phyloP scores from a whole-genome alignment of 768 basidiomycete genomes.

The Lepiota subincarnata region DNA sequence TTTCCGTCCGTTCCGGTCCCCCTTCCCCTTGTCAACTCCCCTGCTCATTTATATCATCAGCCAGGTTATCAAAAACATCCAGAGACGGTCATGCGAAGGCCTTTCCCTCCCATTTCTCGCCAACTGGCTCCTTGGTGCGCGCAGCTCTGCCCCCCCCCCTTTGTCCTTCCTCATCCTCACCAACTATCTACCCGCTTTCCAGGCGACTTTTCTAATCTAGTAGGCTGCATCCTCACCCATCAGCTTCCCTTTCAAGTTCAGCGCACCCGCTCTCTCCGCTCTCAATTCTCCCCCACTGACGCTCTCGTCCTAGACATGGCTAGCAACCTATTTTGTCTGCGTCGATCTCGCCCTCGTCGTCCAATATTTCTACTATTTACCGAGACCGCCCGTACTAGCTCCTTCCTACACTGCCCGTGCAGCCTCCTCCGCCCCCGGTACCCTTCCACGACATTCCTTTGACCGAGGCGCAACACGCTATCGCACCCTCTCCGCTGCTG shows the following conservation, averaged over 20 bases:
- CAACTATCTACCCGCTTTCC: background rate
- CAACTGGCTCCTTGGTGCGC: constrained; percentile 87
- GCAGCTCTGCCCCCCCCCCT: constrained; percentile 17
- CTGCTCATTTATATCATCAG: constrained; percentile 32
- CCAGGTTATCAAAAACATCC: constrained; percentile 79
- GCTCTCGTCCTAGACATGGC: constrained; percentile 62
- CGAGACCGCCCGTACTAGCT: constrained; percentile 30
- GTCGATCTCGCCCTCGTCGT: constrained; percentile 72
- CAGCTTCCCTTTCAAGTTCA: constrained; percentile 93
- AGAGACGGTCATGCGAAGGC: constrained; percentile 77
- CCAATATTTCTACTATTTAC: constrained; percentile 79
- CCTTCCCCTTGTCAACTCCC: constrained; percentile 1
- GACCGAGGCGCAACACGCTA: constrained; percentile 59
- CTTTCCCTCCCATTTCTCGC: constrained; percentile 90
- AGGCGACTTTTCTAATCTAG: constrained; percentile 91
- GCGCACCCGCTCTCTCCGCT: constrained; percentile 1
- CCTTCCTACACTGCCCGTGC: constrained; percentile 22
- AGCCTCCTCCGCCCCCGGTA: constrained; percentile 31
- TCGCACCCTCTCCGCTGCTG: constrained; percentile 63
- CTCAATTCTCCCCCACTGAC: background rate
- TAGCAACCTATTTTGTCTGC: constrained; percentile 86
- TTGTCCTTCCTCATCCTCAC: background rate
- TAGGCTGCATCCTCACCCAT: constrained; percentile 87
- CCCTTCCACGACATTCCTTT: constrained; percentile 41
- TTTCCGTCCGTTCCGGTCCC: constrained; percentile 62